Percentiles rank a stretch among this genome's conserved stretches.
phyloP scores from a whole-genome alignment of 2,329 filamentous ascomycete genomes.

The Fusarium musae region DNA sequence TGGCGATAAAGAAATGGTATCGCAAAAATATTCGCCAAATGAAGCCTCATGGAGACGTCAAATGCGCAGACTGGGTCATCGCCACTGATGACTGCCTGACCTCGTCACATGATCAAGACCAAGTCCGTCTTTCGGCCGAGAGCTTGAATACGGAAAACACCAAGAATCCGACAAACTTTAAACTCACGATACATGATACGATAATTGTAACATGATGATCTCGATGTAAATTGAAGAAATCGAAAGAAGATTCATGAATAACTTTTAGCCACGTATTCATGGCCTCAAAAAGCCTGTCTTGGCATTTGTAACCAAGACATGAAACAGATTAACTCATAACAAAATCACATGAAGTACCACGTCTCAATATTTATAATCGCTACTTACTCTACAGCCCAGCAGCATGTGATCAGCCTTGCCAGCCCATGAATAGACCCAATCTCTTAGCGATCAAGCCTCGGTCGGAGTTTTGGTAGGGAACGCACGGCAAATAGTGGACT shows the following conservation, averaged over 20 bases:
- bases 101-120: conserved; percentile 12
- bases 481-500: conserved; percentile 18
- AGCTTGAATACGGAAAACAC: background rate
- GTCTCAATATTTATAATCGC: conserved; percentile 7
- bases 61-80: background rate
- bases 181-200: background rate
- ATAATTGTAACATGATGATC: background rate
- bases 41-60: background rate
- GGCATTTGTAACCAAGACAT: background rate
- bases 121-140: background rate
- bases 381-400: background rate
- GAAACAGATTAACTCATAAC: background rate
- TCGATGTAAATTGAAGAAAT: background rate
- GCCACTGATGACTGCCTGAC: background rate
- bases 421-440: background rate
- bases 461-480: background rate
- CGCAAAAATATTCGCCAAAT: too few species aligned
- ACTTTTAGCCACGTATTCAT: background rate
- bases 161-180: background rate
- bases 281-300: background rate
- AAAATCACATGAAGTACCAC: background rate
- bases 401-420: conserved; percentile 20
- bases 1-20: fast-evolving
- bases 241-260: background rate
- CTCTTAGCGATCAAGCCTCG: background rate